These are phyloP conservation scores for Carex kokanica DNA, from an alignment of 176 grass and related monocot genomes.

Conservation along the genomic window DNA sequence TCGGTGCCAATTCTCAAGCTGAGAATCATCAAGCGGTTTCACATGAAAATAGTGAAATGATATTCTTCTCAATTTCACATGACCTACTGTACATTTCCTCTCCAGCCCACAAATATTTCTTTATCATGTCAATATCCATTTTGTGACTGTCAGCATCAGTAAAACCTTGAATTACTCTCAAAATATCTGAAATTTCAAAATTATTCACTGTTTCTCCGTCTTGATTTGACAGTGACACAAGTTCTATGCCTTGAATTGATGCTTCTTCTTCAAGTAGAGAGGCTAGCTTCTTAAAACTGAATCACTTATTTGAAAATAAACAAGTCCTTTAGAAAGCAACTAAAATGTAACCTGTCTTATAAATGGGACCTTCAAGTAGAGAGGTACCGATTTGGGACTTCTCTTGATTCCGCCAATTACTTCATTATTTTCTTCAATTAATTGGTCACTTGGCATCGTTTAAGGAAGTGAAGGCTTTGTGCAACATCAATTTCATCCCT, in stretches of 20 bases:
- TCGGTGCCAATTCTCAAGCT: slow-evolving; percentile 84
- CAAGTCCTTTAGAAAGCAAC: background rate
- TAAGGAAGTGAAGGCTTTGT: no score
- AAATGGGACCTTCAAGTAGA: background rate
- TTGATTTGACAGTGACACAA: slow-evolving; percentile 30
- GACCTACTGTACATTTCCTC: slow-evolving; percentile 61
- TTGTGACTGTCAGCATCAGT: slow-evolving; percentile 36
- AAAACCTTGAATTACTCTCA: slow-evolving; percentile 42
- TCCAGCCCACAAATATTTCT: slow-evolving; percentile 58
- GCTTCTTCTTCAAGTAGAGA: slow-evolving; percentile 62
- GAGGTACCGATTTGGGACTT: no score
- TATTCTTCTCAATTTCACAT: slow-evolving; percentile 64
- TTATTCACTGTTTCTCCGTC: slow-evolving; percentile 41
- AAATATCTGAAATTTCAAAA: slow-evolving; percentile 47
- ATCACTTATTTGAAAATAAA: slow-evolving; percentile 41
- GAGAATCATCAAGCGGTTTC: slow-evolving; percentile 69
- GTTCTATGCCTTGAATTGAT: slow-evolving; percentile 33
- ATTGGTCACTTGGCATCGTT: no score
- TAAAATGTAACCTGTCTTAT: background rate
- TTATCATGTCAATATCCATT: slow-evolving; percentile 45
- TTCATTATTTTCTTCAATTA: no score
- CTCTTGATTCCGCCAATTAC: no score
- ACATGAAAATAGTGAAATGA: slow-evolving; percentile 72
- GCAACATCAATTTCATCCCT: no score
- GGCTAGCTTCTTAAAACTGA: slow-evolving; percentile 78